Evolutionary conservation across 2,329 filamentous ascomycete species (phyloP).

Genomic region (Tolypocladium cylindrosporum): DNA sequence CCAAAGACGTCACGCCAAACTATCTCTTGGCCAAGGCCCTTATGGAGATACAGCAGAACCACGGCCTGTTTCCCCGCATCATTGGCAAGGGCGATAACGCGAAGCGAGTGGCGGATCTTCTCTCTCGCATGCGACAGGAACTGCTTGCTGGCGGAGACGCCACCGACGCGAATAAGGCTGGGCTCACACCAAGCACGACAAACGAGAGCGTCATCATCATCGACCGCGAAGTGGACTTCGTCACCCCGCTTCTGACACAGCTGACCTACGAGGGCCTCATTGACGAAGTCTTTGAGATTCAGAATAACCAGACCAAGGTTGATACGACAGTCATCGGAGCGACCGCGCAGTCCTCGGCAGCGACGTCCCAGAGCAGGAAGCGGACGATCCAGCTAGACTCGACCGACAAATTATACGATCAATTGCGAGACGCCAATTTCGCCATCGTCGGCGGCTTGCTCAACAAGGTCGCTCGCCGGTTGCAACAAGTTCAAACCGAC

Average conservation of each 20-base stretch:
- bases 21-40: slow-evolving; percentile 83
- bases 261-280: slow-evolving; percentile 94
- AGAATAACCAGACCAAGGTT: slow-evolving; percentile 86
- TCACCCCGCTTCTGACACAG: slow-evolving; percentile 85
- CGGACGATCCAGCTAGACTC: slow-evolving; percentile 83
- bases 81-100: slow-evolving; percentile 94
- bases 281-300: slow-evolving; percentile 86
- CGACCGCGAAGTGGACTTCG: slow-evolving; percentile 89
- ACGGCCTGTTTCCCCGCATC: slow-evolving; percentile 90
- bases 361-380: slow-evolving; percentile 55
- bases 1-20: slow-evolving; percentile 83
- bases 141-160: slow-evolving; percentile 69
- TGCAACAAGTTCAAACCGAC: slow-evolving; percentile 73
- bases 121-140: slow-evolving; percentile 88
- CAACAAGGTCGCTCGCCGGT: slow-evolving; percentile 79
- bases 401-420: slow-evolving; percentile 78
- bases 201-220: slow-evolving; percentile 91
- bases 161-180: slow-evolving; percentile 48
- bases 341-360: slow-evolving; percentile 51
- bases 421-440: slow-evolving; percentile 87
- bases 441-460: slow-evolving; percentile 82
- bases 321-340: slow-evolving; percentile 81
- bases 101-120: slow-evolving; percentile 74
- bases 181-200: slow-evolving; percentile 73
- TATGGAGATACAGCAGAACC: slow-evolving; percentile 85